Base-by-base conservation (phyloP, 2,329 filamentous ascomycete genomes). In the Pleomassaria siparia region DNA sequence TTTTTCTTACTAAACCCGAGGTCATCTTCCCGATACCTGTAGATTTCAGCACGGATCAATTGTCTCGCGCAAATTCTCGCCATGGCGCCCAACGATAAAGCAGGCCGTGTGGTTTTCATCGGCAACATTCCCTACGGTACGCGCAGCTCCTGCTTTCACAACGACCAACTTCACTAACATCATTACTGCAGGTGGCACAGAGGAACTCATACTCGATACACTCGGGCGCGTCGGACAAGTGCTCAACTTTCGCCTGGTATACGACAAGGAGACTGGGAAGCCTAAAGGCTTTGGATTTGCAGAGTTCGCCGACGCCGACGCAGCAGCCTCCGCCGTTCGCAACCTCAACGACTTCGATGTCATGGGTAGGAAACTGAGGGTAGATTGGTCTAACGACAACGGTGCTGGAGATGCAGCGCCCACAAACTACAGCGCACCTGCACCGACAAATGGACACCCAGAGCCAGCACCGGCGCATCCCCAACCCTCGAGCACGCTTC, bases 271-370 rank as follows among this genome's bases (percentile, higher is more conserved):
- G 65, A 96, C 91, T 2, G 91, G 92, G 33, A 85, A 90, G 47
- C 91, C 94, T 1, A 97, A 96, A 72, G 94, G 94, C 15, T 99
- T 96, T 69, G 94, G 94, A 28, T 99, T 97, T 63, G 89, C 91
- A 64, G 92, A 97, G 70, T 99, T 95, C 67, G 88, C 90, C 46
- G 94, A 97, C 66, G 85, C 89, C 50, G 92, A 95, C 82, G 80
- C 91, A 21, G 94, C 94, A 25, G 90, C 92, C 29, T 95, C 91
- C 2, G 94, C 94, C 2, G 92, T 97, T 40, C 87, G 92, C 59
- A 97, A 99, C 68, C 77, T 97, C 43, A 96, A 97, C 75, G 91
- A 96, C 71, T 86, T 90, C 74, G 92, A 97, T 70, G 85, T 96
- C 66, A 95, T 96, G 86, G 91, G 91, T 46, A 84, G 94, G 63